A percentile compares a stretch with the other conserved stretches of the same genome.
Conservation (phyloP, 257 asterid species). For the Solanum clarkiae region DNA sequence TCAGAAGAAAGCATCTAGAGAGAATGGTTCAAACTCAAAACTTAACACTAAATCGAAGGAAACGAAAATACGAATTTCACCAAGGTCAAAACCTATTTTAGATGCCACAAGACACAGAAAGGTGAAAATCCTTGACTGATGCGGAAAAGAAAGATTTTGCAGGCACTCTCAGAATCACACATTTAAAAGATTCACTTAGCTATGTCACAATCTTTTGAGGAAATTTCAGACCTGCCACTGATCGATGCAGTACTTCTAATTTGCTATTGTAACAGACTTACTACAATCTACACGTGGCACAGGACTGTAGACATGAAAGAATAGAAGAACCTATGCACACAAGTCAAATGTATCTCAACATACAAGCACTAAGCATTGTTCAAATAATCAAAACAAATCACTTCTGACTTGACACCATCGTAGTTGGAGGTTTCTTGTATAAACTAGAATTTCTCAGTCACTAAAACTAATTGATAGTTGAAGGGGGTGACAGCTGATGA, state of each 20-base stretch:
- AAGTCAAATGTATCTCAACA: neutral
- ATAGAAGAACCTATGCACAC: neutral
- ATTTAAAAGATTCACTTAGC: neutral
- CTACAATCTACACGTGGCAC: neutral
- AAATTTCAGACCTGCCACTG: neutral
- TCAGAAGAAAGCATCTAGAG: neutral
- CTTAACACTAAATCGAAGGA: neutral
- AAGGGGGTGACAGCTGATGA: neutral
- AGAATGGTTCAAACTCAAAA: neutral
- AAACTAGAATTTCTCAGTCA: neutral
- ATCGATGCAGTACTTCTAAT: neutral
- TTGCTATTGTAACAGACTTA: neutral
- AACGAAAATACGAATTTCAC: neutral
- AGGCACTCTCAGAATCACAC: neutral
- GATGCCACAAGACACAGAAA: neutral
- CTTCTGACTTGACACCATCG: neutral
- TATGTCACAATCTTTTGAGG: neutral
- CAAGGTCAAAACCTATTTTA: neutral
- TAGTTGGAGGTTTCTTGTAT: neutral
- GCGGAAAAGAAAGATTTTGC: neutral
- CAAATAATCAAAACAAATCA: neutral
- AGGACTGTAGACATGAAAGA: neutral
- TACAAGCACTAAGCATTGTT: neutral
- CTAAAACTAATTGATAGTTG: neutral
- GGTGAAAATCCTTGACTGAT: neutral